Evolutionary conservation across 345 rosid genomes (phyloP).

Genomic region (Eutrema japonicum): DNA sequence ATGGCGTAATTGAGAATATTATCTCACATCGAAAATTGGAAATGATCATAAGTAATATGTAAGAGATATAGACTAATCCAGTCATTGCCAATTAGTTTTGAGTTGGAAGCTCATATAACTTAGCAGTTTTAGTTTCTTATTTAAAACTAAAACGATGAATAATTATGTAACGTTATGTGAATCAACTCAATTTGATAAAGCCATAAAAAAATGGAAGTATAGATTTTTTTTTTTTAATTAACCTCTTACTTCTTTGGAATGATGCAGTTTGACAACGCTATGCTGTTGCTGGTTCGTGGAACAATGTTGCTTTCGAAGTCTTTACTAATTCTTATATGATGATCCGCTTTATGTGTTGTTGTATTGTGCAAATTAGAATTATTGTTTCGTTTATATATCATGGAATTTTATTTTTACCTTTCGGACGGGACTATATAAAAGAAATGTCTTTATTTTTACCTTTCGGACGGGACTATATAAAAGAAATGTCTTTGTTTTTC

Average conservation of each 20-base stretch:
- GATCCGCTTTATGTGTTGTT: background rate
- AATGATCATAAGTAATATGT: no score
- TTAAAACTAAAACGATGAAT: background rate
- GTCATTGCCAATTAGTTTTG: no score
- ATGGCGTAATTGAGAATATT: no score
- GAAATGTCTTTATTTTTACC: no score
- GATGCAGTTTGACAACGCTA: slow-evolving; percentile 35
- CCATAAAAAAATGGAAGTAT: background rate
- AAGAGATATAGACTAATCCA: no score
- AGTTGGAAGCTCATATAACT: no score
- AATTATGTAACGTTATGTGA: background rate
- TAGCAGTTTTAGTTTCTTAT: background rate
- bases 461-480: no score
- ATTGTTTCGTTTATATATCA: no score
- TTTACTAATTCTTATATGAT: slow-evolving; percentile 20
- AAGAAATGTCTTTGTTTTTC: no score
- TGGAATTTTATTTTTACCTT: no score
- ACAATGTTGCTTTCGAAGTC: slow-evolving; percentile 37
- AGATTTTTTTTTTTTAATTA: background rate
- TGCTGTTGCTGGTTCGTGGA: slow-evolving; percentile 43
- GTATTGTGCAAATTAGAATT: background rate
- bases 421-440: no score
- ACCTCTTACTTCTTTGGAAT: slow-evolving; percentile 19
- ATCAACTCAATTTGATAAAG: slow-evolving; percentile 5
- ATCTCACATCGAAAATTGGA: no score